A percentile compares a stretch with the other conserved stretches of the same genome.
Conservation (phyloP, 208 protist species). For the Angomonas deanei region DNA sequence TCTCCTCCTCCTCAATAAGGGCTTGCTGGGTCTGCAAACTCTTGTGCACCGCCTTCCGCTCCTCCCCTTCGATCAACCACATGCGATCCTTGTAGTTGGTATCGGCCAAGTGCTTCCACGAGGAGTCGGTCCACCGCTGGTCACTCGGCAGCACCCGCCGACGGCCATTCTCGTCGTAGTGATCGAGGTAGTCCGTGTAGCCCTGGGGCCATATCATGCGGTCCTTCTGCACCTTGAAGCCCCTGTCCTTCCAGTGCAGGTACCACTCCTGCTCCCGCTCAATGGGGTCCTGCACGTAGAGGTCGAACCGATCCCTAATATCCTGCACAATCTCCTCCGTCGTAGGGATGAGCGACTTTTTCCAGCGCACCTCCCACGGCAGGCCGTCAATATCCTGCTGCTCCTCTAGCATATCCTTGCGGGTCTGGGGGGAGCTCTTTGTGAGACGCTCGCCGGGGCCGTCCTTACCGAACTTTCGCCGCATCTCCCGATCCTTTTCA, state of each 20-base stretch:
- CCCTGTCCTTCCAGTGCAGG: constrained; percentile 85
- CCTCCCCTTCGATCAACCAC: constrained; percentile 88
- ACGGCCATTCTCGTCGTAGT: constrained; percentile 84
- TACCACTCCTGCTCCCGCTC: constrained; percentile 89
- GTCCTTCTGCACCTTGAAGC: constrained; percentile 85
- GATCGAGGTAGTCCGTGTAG: constrained; percentile 89
- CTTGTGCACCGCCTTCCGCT: constrained; percentile 79
- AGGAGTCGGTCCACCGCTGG: constrained; percentile 85
- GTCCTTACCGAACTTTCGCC: constrained; percentile 52
- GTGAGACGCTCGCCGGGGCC: constrained; percentile 77
- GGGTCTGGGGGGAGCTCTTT: constrained; percentile 62
- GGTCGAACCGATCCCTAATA: constrained; percentile 83
- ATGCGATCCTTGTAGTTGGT: constrained; percentile 84
- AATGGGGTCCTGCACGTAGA: constrained; percentile 86
- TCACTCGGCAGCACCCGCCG: constrained; percentile 78
- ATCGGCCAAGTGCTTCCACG: constrained; percentile 87
- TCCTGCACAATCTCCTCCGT: constrained; percentile 87
- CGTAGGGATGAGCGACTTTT: constrained; percentile 76
- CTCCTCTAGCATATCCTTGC: constrained; percentile 79
- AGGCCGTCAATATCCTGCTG: constrained; percentile 87
- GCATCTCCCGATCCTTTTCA: constrained; percentile 78
- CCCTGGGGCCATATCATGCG: constrained; percentile 90
- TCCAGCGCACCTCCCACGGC: constrained; percentile 87
- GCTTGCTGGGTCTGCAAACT: constrained; percentile 50
- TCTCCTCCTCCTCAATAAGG: constrained; percentile 71